Conservation (phyloP, 2,329 filamentous ascomycete genomes). For the Claviceps sorghi region DNA sequence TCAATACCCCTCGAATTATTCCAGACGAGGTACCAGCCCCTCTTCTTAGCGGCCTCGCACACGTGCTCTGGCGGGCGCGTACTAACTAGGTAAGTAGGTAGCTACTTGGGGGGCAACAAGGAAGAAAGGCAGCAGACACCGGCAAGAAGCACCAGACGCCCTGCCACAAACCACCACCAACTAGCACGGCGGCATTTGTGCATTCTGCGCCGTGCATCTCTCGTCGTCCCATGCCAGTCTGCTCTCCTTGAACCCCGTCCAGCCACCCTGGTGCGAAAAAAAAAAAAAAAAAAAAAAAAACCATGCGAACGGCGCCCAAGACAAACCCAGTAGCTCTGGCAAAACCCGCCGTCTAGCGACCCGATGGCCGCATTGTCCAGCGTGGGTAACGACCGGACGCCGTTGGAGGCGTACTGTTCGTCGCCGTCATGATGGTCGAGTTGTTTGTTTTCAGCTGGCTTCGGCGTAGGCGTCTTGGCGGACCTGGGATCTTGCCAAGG, state of each 20-base stretch:
- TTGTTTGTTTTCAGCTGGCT: constrained; percentile 20
- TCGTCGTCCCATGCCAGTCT: no score
- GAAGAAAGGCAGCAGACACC: neutral
- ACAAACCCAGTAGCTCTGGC: neutral
- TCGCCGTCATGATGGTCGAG: constrained; percentile 12
- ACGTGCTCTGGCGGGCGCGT: no score
- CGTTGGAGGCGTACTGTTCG: constrained; percentile 6
- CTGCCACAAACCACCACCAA: no score
- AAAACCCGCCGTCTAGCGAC: neutral
- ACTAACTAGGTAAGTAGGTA: no score
- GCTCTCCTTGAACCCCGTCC: neutral
- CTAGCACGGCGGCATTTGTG: neutral
- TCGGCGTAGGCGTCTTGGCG: constrained; percentile 29
- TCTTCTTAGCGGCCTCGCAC: no score
- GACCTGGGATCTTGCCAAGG: constrained; percentile 26
- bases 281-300: no score
- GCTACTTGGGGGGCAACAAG: no score
- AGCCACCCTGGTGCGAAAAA: neutral
- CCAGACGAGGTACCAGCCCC: no score
- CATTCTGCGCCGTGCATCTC: neutral
- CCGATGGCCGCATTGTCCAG: neutral
- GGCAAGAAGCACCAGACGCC: no score
- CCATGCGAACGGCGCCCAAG: neutral
- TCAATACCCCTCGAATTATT: no score
- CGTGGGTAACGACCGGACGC: constrained; percentile 4